These are phyloP conservation scores for Fusarium mangiferae DNA, from an alignment of 2,329 filamentous ascomycete species.

Conservation along the genomic window DNA sequence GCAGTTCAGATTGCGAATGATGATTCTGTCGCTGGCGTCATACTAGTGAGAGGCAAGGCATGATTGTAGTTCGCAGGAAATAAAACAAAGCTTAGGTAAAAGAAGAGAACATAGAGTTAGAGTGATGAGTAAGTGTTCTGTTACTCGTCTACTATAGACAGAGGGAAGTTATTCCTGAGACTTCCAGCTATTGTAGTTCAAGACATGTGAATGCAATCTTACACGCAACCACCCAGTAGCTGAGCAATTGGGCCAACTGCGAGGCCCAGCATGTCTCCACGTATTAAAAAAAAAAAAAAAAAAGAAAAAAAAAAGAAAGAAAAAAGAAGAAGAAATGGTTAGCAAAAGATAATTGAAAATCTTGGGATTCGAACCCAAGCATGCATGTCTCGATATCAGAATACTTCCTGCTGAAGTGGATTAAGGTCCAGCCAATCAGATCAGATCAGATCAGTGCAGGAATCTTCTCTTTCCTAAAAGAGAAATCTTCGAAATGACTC, in stretches of 20 bases:
- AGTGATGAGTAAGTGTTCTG: background rate
- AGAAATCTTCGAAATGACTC: constrained; percentile 45
- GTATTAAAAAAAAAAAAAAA: too few relatives aligned
- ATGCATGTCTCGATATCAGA: background rate
- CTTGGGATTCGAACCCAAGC: constrained; percentile 7
- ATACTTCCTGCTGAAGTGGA: background rate
- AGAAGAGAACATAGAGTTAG: too few relatives aligned
- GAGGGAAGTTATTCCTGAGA: background rate
- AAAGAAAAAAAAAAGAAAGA: too few relatives aligned
- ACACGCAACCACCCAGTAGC: too few relatives aligned
- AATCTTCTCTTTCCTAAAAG: constrained; percentile 14
- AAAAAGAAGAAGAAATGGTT: too few relatives aligned
- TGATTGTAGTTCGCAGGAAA: background rate
- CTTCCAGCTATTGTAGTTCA: background rate
- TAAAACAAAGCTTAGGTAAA: background rate
- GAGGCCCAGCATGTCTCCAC: background rate
- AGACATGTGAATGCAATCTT: background rate
- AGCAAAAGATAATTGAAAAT: background rate
- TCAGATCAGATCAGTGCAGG: background rate
- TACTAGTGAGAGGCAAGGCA: background rate
- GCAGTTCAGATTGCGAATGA: rapidly evolving
- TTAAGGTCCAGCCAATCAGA: background rate
- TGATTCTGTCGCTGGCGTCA: background rate
- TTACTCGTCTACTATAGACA: background rate
- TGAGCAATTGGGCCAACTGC: background rate